Evolutionary conservation across 306 rosid species (phyloP), one percentile per base, ranked within the genome.

Genomic region (Quercus ilex): DNA sequence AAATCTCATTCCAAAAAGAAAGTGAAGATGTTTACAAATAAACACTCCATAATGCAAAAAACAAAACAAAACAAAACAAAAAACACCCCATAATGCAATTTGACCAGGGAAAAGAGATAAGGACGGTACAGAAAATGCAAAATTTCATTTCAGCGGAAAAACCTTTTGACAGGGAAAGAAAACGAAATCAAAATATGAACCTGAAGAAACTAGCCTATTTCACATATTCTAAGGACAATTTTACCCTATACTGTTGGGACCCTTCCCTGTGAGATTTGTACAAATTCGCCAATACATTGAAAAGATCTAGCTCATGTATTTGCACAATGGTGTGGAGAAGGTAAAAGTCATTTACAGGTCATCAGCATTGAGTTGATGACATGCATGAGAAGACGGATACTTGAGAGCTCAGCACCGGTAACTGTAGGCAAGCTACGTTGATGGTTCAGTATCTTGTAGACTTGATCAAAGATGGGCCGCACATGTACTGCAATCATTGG

Each of bases 401-500:
- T 84, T 0, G 93, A 78, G 23, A 72, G 88, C 68, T 96, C 99
- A 2, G 88, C 49, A 13, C 92, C 88, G 3, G 84, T 56, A 68
- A 83, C 49, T 1, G 91, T 76, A 11, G 96, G 90, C 85, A 88
- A 58, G 88, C 69, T 85, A 3, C 97, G 96, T 58, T 96, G 99
- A 81, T 96, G 98, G 89, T 87, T 93, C 85, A 96, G 83, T 77
- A 96, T 96, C 83, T 89, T 93, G 81, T 90, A 96, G 17, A 96
- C 98, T 89, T 96, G 99, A 78, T 96, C 99, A 0, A 91, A 96
- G 83, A 96, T 81, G 4, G 97, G 93, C 53, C 99, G 81, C 6
- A 87, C 87, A 17, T 96, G 98, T 90, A 92, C 4, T 2, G 94
- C 72, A 18, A 96, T 93, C 91, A 85, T 83, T 1, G 92, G 92